A percentile compares a stretch with the other conserved stretches of the same genome.
Conservation (phyloP, 108 stramenopile genomes). For the Cyclotella atomus region DNA sequence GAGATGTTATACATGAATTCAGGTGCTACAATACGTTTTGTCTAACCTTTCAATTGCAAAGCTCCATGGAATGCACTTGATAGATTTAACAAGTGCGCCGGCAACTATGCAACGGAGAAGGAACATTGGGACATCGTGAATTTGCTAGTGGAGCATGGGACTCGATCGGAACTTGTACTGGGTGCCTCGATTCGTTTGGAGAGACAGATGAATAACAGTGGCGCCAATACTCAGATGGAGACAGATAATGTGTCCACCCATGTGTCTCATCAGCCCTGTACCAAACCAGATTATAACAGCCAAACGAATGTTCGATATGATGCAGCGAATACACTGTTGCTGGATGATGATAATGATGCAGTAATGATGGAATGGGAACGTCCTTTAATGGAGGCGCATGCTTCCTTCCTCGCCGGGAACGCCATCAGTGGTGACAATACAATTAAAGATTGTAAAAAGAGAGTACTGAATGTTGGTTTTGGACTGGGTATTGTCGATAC, state of each 20-base stretch:
- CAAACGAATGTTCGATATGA: conserved; percentile 66
- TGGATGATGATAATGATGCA: conserved; percentile 88
- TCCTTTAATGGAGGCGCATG: conserved; percentile 93
- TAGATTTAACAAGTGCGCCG: conserved; percentile 83
- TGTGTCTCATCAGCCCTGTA: conserved; percentile 69
- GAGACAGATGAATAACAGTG: conserved; percentile 1
- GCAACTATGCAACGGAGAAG: conserved; percentile 81
- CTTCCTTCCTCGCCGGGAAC: conserved; percentile 68
- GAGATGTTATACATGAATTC: no score
- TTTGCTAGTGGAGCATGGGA: conserved; percentile 80
- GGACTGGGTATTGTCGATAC: conserved; percentile 94
- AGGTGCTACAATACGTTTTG: no score
- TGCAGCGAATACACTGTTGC: conserved; percentile 57
- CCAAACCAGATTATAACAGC: conserved; percentile 81
- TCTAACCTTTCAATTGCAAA: no score
- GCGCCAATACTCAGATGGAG: background rate
- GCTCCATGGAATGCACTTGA: conserved; percentile 96
- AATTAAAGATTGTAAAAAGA: conserved; percentile 17
- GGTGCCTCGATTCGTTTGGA: conserved; percentile 64
- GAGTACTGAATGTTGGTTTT: conserved; percentile 91
- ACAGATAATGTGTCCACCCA: background rate
- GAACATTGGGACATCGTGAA: conserved; percentile 86
- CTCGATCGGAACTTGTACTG: conserved; percentile 80
- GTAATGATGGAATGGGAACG: conserved; percentile 99
- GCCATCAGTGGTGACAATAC: background rate